A percentile compares a stretch with the other conserved stretches of the same genome.
Conservation (phyloP, 495 filamentous ascomycete species). For the Neurospora sp. region DNA sequence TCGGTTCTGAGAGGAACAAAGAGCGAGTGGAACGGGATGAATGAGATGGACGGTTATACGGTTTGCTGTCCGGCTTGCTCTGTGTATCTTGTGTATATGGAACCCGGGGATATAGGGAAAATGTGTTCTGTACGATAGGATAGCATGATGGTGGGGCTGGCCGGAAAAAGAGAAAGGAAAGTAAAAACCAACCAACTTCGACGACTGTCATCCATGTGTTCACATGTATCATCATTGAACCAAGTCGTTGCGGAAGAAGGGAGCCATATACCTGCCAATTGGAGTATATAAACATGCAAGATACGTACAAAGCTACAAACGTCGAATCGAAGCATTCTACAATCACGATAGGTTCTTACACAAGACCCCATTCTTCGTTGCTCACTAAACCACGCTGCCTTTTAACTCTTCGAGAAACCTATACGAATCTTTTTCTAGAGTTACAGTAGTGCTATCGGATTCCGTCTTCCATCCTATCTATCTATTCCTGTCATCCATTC, state of each 20-base stretch:
- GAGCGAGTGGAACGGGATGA: neutral
- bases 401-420: too few relatives aligned
- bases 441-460: too few relatives aligned
- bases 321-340: too few relatives aligned
- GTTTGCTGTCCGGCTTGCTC: neutral
- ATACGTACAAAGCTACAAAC: too few relatives aligned
- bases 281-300: too few relatives aligned
- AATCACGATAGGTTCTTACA: too few relatives aligned
- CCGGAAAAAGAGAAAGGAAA: neutral
- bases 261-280: too few relatives aligned
- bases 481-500: too few relatives aligned
- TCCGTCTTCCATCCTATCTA: too few relatives aligned
- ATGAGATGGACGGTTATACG: neutral
- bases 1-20: neutral
- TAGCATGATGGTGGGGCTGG: neutral
- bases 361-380: too few relatives aligned
- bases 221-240: neutral
- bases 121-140: neutral
- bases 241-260: neutral
- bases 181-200: neutral
- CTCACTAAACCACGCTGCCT: too few relatives aligned
- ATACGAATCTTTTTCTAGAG: too few relatives aligned
- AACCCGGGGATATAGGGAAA: neutral
- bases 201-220: neutral
- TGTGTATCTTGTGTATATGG: neutral